Conservation (phyloP, 176 grass and related monocot species). For the Leersia perrieri region DNA sequence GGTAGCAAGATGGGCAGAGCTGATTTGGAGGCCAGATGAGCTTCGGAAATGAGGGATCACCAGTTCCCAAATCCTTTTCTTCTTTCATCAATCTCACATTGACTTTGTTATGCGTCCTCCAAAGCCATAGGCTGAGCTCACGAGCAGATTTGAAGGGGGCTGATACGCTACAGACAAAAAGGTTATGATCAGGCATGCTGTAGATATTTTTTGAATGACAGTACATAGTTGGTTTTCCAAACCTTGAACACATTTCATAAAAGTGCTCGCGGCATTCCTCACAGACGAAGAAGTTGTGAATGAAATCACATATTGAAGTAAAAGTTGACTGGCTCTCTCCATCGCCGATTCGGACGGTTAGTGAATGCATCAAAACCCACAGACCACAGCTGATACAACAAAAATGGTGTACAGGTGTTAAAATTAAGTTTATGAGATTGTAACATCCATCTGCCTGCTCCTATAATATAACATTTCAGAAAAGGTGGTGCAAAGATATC, state of each 20-base stretch:
- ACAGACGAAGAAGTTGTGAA: slow-evolving; percentile 91
- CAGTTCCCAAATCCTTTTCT: slow-evolving; percentile 66
- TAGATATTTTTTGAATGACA: background rate
- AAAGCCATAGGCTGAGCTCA: slow-evolving; percentile 85
- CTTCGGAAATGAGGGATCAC: slow-evolving; percentile 86
- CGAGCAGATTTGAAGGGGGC: slow-evolving; percentile 70
- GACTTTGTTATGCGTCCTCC: slow-evolving; percentile 93
- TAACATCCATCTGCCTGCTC: background rate
- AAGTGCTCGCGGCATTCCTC: slow-evolving; percentile 93
- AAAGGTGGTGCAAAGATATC: background rate
- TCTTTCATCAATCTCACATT: slow-evolving; percentile 95
- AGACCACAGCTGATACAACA: slow-evolving; percentile 78
- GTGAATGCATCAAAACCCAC: slow-evolving; percentile 91
- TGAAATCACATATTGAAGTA: slow-evolving; percentile 90
- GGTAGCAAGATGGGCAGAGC: slow-evolving; percentile 77
- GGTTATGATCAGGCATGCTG: slow-evolving; percentile 24
- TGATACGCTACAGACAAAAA: slow-evolving; percentile 65
- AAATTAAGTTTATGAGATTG: slow-evolving; percentile 13
- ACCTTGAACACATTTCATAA: slow-evolving; percentile 90
- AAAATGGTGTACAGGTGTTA: background rate
- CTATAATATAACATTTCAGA: slow-evolving; percentile 7
- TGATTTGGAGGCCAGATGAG: slow-evolving; percentile 71
- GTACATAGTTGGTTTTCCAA: slow-evolving; percentile 1
- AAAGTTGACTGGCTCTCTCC: slow-evolving; percentile 83
- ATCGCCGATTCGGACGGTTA: slow-evolving; percentile 75